phyloP scores from a whole-genome alignment of 768 basidiomycete genomes.

The Gloeophyllum trabeum region DNA sequence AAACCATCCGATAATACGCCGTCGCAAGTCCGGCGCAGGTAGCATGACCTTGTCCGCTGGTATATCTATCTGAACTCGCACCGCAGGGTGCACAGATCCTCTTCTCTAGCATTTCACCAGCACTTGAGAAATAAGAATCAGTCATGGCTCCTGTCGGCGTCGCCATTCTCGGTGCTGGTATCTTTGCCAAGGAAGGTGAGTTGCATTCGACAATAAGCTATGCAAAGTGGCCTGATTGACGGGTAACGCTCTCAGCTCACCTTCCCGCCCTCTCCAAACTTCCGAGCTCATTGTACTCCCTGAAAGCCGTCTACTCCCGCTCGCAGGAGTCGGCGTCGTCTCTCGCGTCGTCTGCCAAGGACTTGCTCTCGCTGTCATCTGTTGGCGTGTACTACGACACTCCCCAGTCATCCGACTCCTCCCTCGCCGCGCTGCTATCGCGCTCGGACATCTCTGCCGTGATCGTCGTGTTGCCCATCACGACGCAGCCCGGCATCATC shows the following conservation, averaged over 20 bases:
- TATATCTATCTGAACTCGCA: too few relatives aligned
- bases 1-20: too few relatives aligned
- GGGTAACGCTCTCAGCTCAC: slow-evolving; percentile 51
- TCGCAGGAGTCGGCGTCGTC: slow-evolving; percentile 48
- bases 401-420: slow-evolving; percentile 20
- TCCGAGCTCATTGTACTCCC: slow-evolving; percentile 30
- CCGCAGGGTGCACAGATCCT: too few relatives aligned
- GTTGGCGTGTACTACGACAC: slow-evolving; percentile 44
- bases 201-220: slow-evolving; percentile 4
- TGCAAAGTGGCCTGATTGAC: background rate
- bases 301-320: slow-evolving; percentile 75
- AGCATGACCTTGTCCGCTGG: too few relatives aligned
- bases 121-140: too few relatives aligned
- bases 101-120: too few relatives aligned
- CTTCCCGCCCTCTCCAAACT: slow-evolving; percentile 61
- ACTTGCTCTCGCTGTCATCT: slow-evolving; percentile 22
- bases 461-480: slow-evolving; percentile 70
- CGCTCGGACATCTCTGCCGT: slow-evolving; percentile 64
- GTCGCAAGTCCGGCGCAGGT: too few relatives aligned
- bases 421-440: slow-evolving; percentile 54
- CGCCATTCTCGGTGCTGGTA: slow-evolving; percentile 74
- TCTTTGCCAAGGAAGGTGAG: slow-evolving; percentile 68
- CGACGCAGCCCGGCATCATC: slow-evolving; percentile 58
- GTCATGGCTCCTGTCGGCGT: too few relatives aligned
- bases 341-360: slow-evolving; percentile 35